phyloP scores from a whole-genome alignment of 2,329 filamentous ascomycete species.

The Daldinia sp. region DNA sequence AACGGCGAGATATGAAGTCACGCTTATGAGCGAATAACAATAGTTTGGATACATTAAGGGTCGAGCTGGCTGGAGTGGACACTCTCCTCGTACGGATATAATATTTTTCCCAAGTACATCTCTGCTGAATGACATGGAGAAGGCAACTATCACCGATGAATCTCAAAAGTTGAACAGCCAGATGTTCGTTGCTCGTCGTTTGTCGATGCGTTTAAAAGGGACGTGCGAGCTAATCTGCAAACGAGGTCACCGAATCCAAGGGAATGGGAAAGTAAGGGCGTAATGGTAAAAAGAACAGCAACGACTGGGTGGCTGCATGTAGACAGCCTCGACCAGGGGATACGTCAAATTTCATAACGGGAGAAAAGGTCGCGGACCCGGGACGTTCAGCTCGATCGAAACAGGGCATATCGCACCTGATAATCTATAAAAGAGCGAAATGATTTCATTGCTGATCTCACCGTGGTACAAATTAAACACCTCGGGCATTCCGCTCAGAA shows the following conservation, averaged over 20 bases:
- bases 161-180: conserved; percentile 22
- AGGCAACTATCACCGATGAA: conserved; percentile 13
- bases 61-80: conserved; percentile 25
- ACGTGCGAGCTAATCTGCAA: conserved; percentile 46
- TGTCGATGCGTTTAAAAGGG: conserved; percentile 33
- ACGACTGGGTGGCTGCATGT: conserved; percentile 44
- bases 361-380: conserved; percentile 31
- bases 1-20: conserved; percentile 26
- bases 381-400: conserved; percentile 38
- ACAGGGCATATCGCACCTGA: conserved; percentile 35
- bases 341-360: conserved; percentile 41
- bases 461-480: conserved; percentile 49
- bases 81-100: conserved; percentile 35
- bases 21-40: conserved; percentile 36
- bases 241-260: conserved; percentile 45
- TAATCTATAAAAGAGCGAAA: conserved; percentile 38
- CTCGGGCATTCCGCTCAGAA: conserved; percentile 41
- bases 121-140: conserved; percentile 33
- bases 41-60: conserved; percentile 23
- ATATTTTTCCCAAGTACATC: conserved; percentile 41
- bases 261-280: conserved; percentile 42
- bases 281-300: conserved; percentile 34
- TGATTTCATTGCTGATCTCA: conserved; percentile 51
- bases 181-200: conserved; percentile 39
- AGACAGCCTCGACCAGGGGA: conserved; percentile 34